Evolutionary conservation across 805 yeast species (phyloP).

Genomic region (Saccharomycopsis sp.): DNA sequence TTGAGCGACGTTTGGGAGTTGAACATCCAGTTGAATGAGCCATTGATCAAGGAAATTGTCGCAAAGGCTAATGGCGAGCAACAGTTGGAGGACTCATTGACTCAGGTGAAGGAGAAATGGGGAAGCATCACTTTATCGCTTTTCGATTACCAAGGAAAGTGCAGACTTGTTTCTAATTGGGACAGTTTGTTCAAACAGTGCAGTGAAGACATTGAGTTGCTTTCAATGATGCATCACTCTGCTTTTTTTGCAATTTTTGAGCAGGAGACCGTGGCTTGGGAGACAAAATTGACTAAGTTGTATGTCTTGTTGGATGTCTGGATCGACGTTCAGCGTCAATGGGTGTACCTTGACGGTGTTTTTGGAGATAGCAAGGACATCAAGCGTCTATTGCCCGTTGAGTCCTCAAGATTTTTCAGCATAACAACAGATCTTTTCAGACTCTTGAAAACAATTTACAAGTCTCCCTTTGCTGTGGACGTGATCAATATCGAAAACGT

Average conservation of each 20-base stretch:
- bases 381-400: constrained; percentile 55
- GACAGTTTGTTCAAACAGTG: constrained; percentile 48
- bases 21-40: constrained; percentile 38
- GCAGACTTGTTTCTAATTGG: constrained; percentile 61
- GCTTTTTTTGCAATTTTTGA: constrained; percentile 53
- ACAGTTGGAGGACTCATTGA: constrained; percentile 49
- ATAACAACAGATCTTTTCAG: constrained; percentile 53
- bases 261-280: constrained; percentile 45
- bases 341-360: constrained; percentile 79
- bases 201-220: constrained; percentile 49
- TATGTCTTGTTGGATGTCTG: constrained; percentile 52
- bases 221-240: constrained; percentile 66
- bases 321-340: constrained; percentile 81
- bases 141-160: constrained; percentile 42
- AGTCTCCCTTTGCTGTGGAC: constrained; percentile 46
- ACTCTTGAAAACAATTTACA: constrained; percentile 40
- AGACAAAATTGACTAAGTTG: constrained; percentile 42
- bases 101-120: constrained; percentile 51
- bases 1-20: constrained; percentile 58
- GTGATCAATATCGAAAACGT: constrained; percentile 42
- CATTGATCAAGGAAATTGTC: constrained; percentile 38
- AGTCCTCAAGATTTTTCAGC: constrained; percentile 54
- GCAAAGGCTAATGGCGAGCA: constrained; percentile 67
- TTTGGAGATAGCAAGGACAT: constrained; percentile 50
- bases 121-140: constrained; percentile 37